Evolutionary conservation across 129 eudicot species (phyloP).

Genomic region (Smallanthus sonchifolius): DNA sequence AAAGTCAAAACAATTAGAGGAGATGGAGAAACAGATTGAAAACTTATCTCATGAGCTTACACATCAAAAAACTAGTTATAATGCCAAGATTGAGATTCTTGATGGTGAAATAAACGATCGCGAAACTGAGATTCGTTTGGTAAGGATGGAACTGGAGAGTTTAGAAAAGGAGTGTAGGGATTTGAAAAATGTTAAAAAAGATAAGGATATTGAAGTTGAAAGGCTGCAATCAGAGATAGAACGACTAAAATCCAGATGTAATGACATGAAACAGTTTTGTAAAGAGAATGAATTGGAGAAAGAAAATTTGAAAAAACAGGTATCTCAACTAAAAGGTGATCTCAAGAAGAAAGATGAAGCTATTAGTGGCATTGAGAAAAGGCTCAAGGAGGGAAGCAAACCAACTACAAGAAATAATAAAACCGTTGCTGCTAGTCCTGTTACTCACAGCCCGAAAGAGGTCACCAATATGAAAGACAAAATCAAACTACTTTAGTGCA

Average conservation of each 20-base stretch:
- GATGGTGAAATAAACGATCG: conserved; percentile 41
- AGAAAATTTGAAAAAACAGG: conserved; percentile 58
- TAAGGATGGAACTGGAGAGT: conserved; percentile 43
- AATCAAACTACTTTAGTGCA: conserved; percentile 72
- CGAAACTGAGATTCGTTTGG: conserved; percentile 29
- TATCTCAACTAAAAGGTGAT: conserved; percentile 50
- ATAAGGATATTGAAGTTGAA: conserved; percentile 37
- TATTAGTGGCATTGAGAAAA: conserved; percentile 50
- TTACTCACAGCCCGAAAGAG: conserved; percentile 53
- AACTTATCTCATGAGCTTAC: conserved; percentile 38
- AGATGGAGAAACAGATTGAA: conserved; percentile 48
- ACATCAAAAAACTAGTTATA: conserved; percentile 34
- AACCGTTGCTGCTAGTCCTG: not conserved
- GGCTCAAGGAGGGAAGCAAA: conserved; percentile 54
- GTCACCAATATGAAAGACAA: conserved; percentile 64
- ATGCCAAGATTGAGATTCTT: conserved; percentile 44
- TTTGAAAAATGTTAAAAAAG: conserved; percentile 40
- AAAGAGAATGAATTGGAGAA: conserved; percentile 54
- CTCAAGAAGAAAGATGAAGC: conserved; percentile 78
- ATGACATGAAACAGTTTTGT: conserved; percentile 40
- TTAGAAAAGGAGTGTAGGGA: conserved; percentile 34
- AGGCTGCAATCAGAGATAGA: conserved; percentile 57
- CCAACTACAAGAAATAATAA: conserved; percentile 43
- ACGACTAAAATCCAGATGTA: conserved; percentile 44
- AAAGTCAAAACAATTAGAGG: conserved; percentile 37